Percentiles rank a stretch among this genome's conserved stretches.
Conservation (phyloP, 805 yeast genomes). For the Priceomyces carsonii region DNA sequence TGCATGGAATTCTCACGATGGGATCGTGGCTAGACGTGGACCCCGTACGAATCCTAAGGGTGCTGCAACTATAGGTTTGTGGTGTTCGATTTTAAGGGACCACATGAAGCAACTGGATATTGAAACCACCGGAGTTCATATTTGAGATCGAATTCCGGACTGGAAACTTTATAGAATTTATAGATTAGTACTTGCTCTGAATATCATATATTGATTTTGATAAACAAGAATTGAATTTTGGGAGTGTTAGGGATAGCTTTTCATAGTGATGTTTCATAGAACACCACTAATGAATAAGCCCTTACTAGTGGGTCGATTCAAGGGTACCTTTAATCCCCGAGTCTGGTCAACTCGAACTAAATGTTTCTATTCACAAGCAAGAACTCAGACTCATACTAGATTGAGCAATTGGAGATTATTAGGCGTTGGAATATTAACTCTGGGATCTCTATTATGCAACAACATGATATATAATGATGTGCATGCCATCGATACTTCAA, state of each 20-base stretch:
- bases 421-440: constrained; percentile 8
- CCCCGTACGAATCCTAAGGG: constrained; percentile 51
- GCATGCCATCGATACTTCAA: constrained; percentile 28
- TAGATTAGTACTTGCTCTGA: background rate
- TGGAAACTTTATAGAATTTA: background rate
- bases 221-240: no score
- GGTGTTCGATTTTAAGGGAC: constrained; percentile 42
- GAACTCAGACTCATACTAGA: background rate
- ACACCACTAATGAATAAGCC: no score
- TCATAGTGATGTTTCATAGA: no score
- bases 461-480: constrained; percentile 24
- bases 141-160: background rate
- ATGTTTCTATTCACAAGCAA: no score
- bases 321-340: no score
- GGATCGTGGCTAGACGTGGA: constrained; percentile 78
- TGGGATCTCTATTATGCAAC: constrained; percentile 3
- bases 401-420: constrained; percentile 5
- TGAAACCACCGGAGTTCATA: background rate
- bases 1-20: constrained; percentile 81
- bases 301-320: no score
- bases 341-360: no score
- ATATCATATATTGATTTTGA: no score
- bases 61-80: constrained; percentile 51
- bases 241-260: no score
- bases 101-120: constrained; percentile 17